Percentiles rank a stretch among this genome's conserved stretches.
Evolutionary conservation across 1,139 yeast species (phyloP).

Genomic region (Suhomyces panamericanus): DNA sequence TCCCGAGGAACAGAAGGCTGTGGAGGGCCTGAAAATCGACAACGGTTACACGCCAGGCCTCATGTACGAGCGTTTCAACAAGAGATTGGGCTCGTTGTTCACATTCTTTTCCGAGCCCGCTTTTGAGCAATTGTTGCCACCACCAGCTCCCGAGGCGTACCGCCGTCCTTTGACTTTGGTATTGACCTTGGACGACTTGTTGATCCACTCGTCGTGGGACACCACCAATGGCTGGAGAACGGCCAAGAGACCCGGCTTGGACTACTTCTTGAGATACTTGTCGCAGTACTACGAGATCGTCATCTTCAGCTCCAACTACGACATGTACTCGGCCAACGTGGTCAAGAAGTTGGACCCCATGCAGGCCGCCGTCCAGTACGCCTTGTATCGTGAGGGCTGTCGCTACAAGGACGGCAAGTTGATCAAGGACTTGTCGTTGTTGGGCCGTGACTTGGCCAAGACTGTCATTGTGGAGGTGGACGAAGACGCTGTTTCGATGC

Average conservation of each 20-base stretch:
- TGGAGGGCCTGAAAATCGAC: slow-evolving; percentile 51
- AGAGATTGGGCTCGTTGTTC: slow-evolving; percentile 74
- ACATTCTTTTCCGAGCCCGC: slow-evolving; percentile 92
- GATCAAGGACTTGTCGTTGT: slow-evolving; percentile 78
- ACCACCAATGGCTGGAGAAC: slow-evolving; percentile 96
- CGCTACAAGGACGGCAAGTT: slow-evolving; percentile 86
- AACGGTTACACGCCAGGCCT: slow-evolving; percentile 71
- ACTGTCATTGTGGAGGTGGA: slow-evolving; percentile 79
- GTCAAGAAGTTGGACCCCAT: slow-evolving; percentile 90
- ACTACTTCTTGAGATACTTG: slow-evolving; percentile 90
- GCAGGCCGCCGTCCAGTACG: slow-evolving; percentile 84
- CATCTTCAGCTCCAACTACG: slow-evolving; percentile 79
- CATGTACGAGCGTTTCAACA: slow-evolving; percentile 65
- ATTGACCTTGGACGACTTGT: slow-evolving; percentile 81
- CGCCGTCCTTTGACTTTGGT: slow-evolving; percentile 92
- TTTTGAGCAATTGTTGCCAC: slow-evolving; percentile 87
- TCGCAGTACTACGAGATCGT: slow-evolving; percentile 96
- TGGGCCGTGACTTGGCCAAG: slow-evolving; percentile 88
- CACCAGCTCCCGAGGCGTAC: slow-evolving; percentile 84
- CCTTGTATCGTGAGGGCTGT: slow-evolving; percentile 88
- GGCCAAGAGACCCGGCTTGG: slow-evolving; percentile 97
- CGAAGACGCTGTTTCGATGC: slow-evolving; percentile 70
- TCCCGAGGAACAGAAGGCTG: slow-evolving; percentile 60
- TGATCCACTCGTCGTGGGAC: slow-evolving; percentile 91
- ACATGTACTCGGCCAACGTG: slow-evolving; percentile 81